Evolutionary conservation across 2,329 filamentous ascomycete species (phyloP).

Genomic region (Botryotinia narcissicola): DNA sequence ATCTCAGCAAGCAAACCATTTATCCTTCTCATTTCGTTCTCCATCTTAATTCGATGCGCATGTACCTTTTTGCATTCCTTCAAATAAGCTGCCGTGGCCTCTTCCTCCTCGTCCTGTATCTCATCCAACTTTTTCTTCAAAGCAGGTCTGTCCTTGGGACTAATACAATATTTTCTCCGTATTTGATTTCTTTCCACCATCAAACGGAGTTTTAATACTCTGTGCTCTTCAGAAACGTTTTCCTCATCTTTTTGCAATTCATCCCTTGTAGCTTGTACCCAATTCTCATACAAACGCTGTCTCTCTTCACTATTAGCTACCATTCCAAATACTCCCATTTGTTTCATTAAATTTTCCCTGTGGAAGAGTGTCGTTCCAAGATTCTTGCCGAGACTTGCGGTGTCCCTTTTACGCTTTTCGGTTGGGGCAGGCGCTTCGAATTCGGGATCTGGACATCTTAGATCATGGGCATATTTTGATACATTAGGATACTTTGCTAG

Average conservation of each 20-base stretch:
- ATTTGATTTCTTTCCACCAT: not conserved
- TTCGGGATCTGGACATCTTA: not conserved
- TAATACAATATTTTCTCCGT: not conserved
- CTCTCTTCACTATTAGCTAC: not conserved
- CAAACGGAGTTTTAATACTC: not conserved
- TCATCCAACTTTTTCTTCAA: not conserved
- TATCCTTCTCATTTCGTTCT: not conserved
- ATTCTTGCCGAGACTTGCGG: not conserved
- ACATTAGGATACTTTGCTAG: not conserved
- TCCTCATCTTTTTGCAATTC: no score
- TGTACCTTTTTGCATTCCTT: not conserved
- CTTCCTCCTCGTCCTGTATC: not conserved
- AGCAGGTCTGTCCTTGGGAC: not conserved
- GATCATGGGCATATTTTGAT: not conserved
- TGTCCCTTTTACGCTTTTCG: not conserved
- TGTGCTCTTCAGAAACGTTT: not conserved
- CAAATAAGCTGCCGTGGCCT: not conserved
- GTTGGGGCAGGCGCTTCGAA: no score
- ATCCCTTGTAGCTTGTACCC: not conserved
- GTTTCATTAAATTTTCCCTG: not conserved
- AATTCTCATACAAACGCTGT: not conserved
- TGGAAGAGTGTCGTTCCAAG: not conserved
- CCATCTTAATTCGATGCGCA: not conserved
- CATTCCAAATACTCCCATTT: not conserved
- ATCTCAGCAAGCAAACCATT: not conserved